Evolutionary conservation across 2,329 filamentous ascomycete genomes (phyloP).

Genomic region (Ophiostoma sp.): DNA sequence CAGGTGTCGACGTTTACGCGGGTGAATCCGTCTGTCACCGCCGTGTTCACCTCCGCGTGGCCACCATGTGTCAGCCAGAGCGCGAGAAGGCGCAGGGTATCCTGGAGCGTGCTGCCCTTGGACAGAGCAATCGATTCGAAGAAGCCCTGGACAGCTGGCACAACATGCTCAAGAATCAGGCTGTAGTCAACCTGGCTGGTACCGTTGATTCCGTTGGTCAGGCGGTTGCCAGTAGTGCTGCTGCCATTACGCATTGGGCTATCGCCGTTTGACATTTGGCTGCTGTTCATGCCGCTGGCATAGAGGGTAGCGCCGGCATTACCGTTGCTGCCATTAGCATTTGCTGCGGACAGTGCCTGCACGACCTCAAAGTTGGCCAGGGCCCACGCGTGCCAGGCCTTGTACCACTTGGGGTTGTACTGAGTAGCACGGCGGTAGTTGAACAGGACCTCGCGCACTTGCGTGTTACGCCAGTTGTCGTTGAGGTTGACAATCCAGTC

Average conservation of each 20-base stretch:
- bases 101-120: conserved; percentile 85
- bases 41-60: conserved; percentile 76
- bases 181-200: conserved; percentile 53
- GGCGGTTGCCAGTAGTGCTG: background rate
- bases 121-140: conserved; percentile 95
- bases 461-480: conserved; percentile 81
- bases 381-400: conserved; percentile 99
- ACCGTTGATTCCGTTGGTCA: conserved; percentile 28
- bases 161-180: conserved; percentile 78
- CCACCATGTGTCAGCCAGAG: conserved; percentile 95
- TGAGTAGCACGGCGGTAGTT: conserved; percentile 89
- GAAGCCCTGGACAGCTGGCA: conserved; percentile 92
- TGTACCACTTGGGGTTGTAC: conserved; percentile 95
- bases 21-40: conserved; percentile 83
- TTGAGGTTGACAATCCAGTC: conserved; percentile 90
- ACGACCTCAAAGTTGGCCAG: conserved; percentile 98
- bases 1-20: conserved; percentile 95
- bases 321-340: conserved; percentile 11
- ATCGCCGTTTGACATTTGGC: conserved; percentile 6
- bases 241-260: background rate
- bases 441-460: conserved; percentile 81
- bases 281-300: conserved; percentile 12
- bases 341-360: conserved; percentile 60
- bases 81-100: conserved; percentile 85
- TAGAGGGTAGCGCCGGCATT: background rate